Base-by-base conservation (phyloP, 176 grass and related monocot genomes). In the Typha latifolia region DNA sequence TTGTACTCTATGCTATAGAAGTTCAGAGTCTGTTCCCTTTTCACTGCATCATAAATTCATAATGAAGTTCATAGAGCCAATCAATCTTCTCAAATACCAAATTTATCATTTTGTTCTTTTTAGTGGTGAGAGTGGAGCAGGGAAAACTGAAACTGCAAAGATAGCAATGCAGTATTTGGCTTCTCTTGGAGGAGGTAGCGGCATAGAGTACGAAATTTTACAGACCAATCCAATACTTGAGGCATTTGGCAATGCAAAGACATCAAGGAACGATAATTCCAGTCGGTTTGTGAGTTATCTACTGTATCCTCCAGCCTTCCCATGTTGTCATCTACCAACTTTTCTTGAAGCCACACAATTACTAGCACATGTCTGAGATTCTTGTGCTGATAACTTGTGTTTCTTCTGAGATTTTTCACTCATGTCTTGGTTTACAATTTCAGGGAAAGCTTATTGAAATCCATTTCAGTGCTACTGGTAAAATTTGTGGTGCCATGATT, bases 141-240 rank as follows among this genome's bases (percentile, higher is more conserved):
- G 94, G 69, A 99, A 99, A 81, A 99, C 94, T 74, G 89, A 93
- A 90, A 99, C 94, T 1, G 94, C 94, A 69, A 99, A 99, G 76
- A 99, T 93, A 49, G 84, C 94, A 61, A 99, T 99, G 94, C 94
- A 93, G 71, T 99, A 99, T 81, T 89, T 99, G 74, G 94, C 94
- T 80, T 69, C 89, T 67, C 81, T 99, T 70, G 94, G 94, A 66
- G 94, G 94, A 56, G 94, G 94, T 67, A 85, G 84, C 62, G 94
- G 94, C 12, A 93, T 99, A 67, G 94, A 99, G 77, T 99, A 99
- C 83, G 94, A 99, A 74, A 99, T 99, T 62, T 71, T 99, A 70
- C 94, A 99, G 64, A 99, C 94, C 5, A 99, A 90, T 77, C 89
- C 89, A 68, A 93, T 99, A 82, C 89, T 99, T 10, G 94, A 99